Conservation (phyloP, 805 yeast genomes). For the Starmerella bombi region DNA sequence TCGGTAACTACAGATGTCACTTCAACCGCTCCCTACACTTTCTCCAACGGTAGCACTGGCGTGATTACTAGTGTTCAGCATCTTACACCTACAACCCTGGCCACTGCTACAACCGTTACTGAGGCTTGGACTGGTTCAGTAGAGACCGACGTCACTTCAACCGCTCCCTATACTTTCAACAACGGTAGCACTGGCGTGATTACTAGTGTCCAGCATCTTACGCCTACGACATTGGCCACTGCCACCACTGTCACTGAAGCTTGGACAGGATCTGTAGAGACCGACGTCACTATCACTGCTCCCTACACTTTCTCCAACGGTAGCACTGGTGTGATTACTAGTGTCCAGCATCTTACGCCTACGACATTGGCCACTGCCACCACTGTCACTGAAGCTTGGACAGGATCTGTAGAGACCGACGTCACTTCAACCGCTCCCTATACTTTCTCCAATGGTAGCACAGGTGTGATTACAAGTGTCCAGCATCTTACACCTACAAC, state of each 20-base stretch:
- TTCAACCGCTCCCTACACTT: background rate
- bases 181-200: background rate
- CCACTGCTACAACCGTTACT: background rate
- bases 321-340: slow-evolving; percentile 1
- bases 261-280: background rate
- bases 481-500: background rate
- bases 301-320: slow-evolving; percentile 1
- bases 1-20: slow-evolving; percentile 1
- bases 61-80: slow-evolving; percentile 1
- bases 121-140: background rate
- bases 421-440: slow-evolving; percentile 2
- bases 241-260: slow-evolving; percentile 1
- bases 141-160: background rate
- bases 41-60: slow-evolving; percentile 2
- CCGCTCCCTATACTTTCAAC: slow-evolving; percentile 2
- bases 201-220: slow-evolving; percentile 1
- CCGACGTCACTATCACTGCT: slow-evolving; percentile 1
- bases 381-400: background rate
- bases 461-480: slow-evolving; percentile 2
- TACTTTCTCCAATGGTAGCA: slow-evolving; percentile 3
- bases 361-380: slow-evolving; percentile 3
- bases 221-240: slow-evolving; percentile 5
- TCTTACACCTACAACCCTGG: slow-evolving; percentile 4
- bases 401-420: background rate
- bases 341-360: slow-evolving; percentile 3